Conservation (phyloP, 2,329 filamentous ascomycete species). For the Colletotrichum eleusines region DNA sequence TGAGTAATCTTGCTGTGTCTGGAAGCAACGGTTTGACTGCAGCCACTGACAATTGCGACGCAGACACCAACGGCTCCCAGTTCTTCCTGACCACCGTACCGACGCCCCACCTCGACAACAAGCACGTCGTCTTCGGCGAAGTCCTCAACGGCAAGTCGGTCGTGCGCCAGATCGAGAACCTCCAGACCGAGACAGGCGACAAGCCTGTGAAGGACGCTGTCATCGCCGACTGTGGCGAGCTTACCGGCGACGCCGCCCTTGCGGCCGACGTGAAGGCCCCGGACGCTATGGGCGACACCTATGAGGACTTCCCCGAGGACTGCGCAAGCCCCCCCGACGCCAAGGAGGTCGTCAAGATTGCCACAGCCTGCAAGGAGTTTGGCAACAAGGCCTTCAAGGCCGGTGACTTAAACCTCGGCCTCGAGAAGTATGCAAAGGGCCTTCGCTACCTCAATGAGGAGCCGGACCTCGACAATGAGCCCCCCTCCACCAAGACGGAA, state of each 20-base stretch:
- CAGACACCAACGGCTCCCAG: conserved; percentile 94
- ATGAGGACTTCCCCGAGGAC: conserved; percentile 97
- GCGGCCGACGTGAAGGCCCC: conserved; percentile 75
- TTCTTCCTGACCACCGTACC: conserved; percentile 97
- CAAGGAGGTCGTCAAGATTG: conserved; percentile 80
- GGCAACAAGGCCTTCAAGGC: conserved; percentile 94
- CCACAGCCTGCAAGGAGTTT: conserved; percentile 86
- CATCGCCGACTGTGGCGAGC: conserved; percentile 88
- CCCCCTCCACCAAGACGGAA: conserved; percentile 73
- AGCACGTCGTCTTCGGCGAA: conserved; percentile 98
- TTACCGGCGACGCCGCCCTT: conserved; percentile 77
- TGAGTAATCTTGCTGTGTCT: conserved; percentile 55
- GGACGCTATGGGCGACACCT: conserved; percentile 88
- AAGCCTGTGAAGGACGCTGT: conserved; percentile 80
- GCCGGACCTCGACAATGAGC: conserved; percentile 78
- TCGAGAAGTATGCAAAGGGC: conserved; percentile 96
- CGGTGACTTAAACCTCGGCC: conserved; percentile 75
- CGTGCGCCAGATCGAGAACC: conserved; percentile 89
- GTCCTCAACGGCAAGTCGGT: conserved; percentile 93
- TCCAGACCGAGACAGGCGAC: conserved; percentile 79
- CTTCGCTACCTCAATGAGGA: conserved; percentile 91
- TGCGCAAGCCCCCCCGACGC: conserved; percentile 73
- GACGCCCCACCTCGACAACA: conserved; percentile 94
- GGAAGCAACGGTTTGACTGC: not conserved
- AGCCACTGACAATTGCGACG: conserved; percentile 25